These are phyloP conservation scores for Russula earlei DNA, from an alignment of 768 basidiomycete genomes.

Conservation along the genomic window DNA sequence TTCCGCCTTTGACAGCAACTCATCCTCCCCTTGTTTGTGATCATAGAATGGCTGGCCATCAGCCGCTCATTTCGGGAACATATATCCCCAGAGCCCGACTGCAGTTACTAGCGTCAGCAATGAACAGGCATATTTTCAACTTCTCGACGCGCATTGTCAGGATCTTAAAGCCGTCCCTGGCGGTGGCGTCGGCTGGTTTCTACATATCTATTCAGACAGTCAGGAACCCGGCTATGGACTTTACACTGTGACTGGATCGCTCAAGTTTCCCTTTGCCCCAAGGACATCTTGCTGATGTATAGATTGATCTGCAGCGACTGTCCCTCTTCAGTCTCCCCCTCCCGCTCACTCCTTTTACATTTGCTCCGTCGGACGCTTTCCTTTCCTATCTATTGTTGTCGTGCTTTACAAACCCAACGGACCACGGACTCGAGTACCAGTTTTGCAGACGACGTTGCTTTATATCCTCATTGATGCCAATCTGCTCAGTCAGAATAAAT, in stretches of 20 bases:
- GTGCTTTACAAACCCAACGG: neutral
- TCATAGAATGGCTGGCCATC: conserved; percentile 70
- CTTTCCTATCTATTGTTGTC: neutral
- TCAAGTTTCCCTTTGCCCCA: conserved; percentile 60
- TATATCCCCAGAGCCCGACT: conserved; percentile 50
- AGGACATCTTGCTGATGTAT: conserved; percentile 44
- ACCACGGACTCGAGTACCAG: too few relatives aligned
- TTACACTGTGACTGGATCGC: conserved; percentile 36
- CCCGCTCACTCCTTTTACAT: neutral
- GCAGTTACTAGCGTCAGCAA: conserved; percentile 41
- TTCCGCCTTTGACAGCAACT: neutral
- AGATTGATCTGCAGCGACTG: neutral
- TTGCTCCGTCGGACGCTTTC: too few relatives aligned
- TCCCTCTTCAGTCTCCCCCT: too few relatives aligned
- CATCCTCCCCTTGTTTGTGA: neutral
- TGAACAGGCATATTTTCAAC: conserved; percentile 46
- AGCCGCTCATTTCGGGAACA: conserved; percentile 39
- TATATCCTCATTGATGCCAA: neutral
- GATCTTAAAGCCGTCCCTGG: conserved; percentile 49
- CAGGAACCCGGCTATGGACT: conserved; percentile 66
- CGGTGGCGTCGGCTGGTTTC: conserved; percentile 75
- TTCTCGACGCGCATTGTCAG: conserved; percentile 56
- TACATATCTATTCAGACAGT: conserved; percentile 64
- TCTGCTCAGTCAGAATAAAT: neutral
- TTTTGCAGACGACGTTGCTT: too few relatives aligned